Percentiles rank a stretch among this genome's conserved stretches.
These are phyloP conservation scores for Oryza rufipogon DNA, from an alignment of 176 grass and related monocot genomes.

Conservation along the genomic window DNA sequence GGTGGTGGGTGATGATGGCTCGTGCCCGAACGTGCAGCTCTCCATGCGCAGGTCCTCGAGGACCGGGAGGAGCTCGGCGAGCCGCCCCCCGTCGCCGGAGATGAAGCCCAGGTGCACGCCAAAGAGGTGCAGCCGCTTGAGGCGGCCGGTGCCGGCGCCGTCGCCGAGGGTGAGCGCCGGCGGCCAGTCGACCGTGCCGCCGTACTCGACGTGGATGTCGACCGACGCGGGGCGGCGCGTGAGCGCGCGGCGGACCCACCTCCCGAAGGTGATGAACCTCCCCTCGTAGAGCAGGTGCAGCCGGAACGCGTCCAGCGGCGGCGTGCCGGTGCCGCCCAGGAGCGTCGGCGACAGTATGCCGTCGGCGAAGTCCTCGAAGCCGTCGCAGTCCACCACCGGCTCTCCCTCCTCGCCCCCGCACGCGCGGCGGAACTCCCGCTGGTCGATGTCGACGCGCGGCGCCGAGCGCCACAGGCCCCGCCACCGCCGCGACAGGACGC, in stretches of 20 bases:
- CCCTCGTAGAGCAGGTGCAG: not conserved
- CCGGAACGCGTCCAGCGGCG: conserved; percentile 23
- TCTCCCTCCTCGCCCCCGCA: not conserved
- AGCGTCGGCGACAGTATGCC: not conserved
- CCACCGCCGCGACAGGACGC: not conserved
- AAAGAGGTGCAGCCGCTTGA: conserved; percentile 1
- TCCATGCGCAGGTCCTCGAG: conserved; percentile 17
- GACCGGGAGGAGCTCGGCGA: not conserved
- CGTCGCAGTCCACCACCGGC: no score
- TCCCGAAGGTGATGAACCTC: not conserved
- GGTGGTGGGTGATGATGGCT: not conserved
- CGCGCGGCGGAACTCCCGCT: not conserved
- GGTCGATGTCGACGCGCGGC: not conserved
- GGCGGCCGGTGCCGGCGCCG: not conserved
- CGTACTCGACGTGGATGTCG: not conserved
- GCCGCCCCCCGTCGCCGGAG: not conserved
- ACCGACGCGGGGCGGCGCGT: not conserved
- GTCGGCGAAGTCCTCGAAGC: conserved; percentile 33
- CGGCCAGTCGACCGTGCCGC: not conserved
- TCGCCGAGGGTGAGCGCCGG: not conserved
- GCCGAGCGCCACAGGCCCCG: not conserved
- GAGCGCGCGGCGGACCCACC: conserved; percentile 33
- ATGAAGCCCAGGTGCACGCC: not conserved
- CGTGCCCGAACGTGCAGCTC: not conserved
- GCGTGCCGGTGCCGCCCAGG: no score